Conservation (phyloP, 306 rosid species). For the Biancaea sappan region DNA sequence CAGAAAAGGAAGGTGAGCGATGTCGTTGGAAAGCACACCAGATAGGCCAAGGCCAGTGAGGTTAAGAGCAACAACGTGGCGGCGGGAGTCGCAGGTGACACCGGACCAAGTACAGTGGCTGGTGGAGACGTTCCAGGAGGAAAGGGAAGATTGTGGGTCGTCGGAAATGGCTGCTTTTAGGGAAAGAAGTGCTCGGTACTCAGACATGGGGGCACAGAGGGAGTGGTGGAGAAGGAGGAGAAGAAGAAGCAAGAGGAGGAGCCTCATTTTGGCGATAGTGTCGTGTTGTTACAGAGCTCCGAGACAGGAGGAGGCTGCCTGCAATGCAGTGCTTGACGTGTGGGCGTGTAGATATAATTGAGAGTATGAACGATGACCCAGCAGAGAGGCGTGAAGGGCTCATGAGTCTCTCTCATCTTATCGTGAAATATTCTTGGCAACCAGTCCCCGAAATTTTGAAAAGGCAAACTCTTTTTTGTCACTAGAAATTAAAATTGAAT, state of each 20-base stretch:
- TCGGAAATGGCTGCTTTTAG: conserved; percentile 48
- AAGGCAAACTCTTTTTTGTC: too few relatives aligned
- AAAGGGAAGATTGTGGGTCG: conserved; percentile 60
- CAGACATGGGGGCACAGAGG: conserved; percentile 40
- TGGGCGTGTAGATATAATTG: background rate
- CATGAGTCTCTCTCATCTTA: background rate
- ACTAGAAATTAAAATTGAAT: too few relatives aligned
- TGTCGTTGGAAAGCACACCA: conserved; percentile 55
- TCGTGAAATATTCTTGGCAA: background rate
- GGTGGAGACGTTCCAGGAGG: conserved; percentile 66
- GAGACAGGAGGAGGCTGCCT: background rate
- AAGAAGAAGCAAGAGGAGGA: conserved; percentile 33
- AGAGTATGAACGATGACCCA: background rate
- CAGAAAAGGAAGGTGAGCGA: conserved; percentile 63
- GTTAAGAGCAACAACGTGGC: conserved; percentile 63
- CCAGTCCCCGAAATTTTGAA: background rate
- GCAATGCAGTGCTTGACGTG: background rate
- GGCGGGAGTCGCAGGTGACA: conserved; percentile 64
- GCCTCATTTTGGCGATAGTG: conserved; percentile 47
- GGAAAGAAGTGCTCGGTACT: conserved; percentile 67
- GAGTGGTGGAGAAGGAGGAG: conserved; percentile 28
- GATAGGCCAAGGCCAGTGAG: conserved; percentile 59
- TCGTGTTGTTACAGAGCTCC: background rate
- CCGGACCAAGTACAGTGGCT: conserved; percentile 65
- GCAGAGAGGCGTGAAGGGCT: background rate